phyloP scores from a whole-genome alignment of 106 monocot species.

The Cymbidium sinense region DNA sequence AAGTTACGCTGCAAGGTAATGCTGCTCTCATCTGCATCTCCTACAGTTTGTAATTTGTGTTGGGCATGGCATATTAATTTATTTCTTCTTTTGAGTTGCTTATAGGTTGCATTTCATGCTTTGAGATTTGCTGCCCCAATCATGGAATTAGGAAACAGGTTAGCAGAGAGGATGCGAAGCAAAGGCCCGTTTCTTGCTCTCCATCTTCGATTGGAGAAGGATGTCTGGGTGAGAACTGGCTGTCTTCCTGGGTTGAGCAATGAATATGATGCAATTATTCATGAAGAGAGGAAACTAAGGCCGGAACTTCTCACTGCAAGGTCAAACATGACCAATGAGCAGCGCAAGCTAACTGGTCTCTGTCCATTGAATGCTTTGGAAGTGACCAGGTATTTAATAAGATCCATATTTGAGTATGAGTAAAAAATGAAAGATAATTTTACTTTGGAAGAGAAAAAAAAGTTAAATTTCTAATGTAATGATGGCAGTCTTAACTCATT shows the following conservation, averaged over 20 bases:
- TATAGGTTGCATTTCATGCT: constrained; percentile 76
- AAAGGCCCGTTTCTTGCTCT: constrained; percentile 79
- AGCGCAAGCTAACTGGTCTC: constrained; percentile 76
- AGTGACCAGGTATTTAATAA: constrained; percentile 45
- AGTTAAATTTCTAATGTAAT: too few species aligned
- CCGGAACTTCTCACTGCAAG: constrained; percentile 75
- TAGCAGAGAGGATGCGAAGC: constrained; percentile 67
- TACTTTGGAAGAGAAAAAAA: too few species aligned
- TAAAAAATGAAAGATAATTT: too few species aligned
- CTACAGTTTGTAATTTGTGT: neutral
- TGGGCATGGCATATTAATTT: neutral
- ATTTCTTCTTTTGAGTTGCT: neutral
- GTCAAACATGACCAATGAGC: constrained; percentile 75
- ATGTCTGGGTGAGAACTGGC: constrained; percentile 86
- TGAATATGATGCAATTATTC: constrained; percentile 45
- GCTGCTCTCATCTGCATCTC: neutral
- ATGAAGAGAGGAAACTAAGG: constrained; percentile 45
- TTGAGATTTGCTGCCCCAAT: constrained; percentile 62
- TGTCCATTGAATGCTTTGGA: constrained; percentile 75
- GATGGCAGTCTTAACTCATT: too few species aligned
- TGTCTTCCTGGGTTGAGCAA: constrained; percentile 64
- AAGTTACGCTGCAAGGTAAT: constrained; percentile 87
- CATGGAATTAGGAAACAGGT: constrained; percentile 46
- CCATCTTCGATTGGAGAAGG: constrained; percentile 81
- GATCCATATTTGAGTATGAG: too few species aligned